Percentiles rank a stretch among this genome's conserved stretches.
phyloP scores from a whole-genome alignment of 75 land plant genomes.

The Isoetes taiwanensis region DNA sequence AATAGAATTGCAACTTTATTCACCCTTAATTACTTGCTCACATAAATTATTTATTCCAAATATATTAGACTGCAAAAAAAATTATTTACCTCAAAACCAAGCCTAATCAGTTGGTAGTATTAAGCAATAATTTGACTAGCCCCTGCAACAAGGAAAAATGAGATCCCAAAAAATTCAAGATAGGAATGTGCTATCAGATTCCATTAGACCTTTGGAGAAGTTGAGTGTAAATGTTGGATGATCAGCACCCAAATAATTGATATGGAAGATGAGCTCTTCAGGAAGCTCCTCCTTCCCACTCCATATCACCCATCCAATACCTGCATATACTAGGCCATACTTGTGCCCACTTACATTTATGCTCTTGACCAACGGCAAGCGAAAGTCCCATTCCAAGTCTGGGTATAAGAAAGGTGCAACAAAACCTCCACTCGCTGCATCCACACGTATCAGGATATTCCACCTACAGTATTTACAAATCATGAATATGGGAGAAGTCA shows the following conservation, averaged over 20 bases:
- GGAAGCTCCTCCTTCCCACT: slow-evolving; percentile 37
- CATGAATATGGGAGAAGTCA: too few species aligned
- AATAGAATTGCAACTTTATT: too few species aligned
- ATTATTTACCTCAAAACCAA: slow-evolving; percentile 36
- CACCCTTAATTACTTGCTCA: too few species aligned
- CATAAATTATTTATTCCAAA: too few species aligned
- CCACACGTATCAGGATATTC: slow-evolving; percentile 33
- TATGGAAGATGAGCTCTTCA: slow-evolving; percentile 49
- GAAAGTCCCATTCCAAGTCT: slow-evolving; percentile 47
- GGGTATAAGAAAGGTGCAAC: slow-evolving; percentile 50
- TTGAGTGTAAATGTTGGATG: slow-evolving; percentile 55
- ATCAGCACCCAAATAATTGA: slow-evolving; percentile 45
- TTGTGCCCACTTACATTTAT: slow-evolving; percentile 60
- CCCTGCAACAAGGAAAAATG: slow-evolving; percentile 19
- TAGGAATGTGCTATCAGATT: not conserved
- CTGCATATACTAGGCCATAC: slow-evolving; percentile 47
- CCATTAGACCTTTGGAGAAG: slow-evolving; percentile 38
- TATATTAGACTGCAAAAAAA: too few species aligned
- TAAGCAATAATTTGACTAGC: slow-evolving; percentile 49
- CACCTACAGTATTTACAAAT: too few species aligned
- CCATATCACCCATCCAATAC: slow-evolving; percentile 48
- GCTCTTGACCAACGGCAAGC: slow-evolving; percentile 46
- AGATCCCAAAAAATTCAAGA: not conserved
- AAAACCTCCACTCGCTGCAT: slow-evolving; percentile 60
- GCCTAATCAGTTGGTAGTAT: slow-evolving; percentile 43